phyloP scores from a whole-genome alignment of 2,329 filamentous ascomycete genomes.

The Hypoxylon sp. region DNA sequence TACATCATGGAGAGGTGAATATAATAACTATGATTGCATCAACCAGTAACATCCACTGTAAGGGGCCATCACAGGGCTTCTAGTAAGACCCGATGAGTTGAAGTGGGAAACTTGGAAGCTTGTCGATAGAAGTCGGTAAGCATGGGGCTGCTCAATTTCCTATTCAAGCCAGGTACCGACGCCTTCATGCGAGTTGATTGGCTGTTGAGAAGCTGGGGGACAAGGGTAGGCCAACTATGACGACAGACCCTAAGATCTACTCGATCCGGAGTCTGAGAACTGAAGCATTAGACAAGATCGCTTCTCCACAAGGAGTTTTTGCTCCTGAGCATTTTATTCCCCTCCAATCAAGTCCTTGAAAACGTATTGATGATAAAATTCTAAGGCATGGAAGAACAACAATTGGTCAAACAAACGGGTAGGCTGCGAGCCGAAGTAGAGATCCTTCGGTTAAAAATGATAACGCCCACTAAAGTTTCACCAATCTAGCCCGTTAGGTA shows the following conservation, averaged over 20 bases:
- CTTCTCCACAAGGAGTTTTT: slow-evolving; percentile 19
- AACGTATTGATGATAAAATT: too few species aligned
- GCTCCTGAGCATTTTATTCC: slow-evolving; percentile 10
- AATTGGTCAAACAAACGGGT: too few species aligned
- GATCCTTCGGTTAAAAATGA: too few species aligned
- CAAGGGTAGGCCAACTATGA: slow-evolving; percentile 29
- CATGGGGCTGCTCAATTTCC: slow-evolving; percentile 29
- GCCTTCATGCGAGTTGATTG: slow-evolving; percentile 24
- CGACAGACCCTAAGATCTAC: slow-evolving; percentile 30
- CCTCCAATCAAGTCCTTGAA: too few species aligned
- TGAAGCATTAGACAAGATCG: slow-evolving; percentile 11
- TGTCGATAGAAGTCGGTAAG: slow-evolving; percentile 21
- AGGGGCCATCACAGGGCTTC: slow-evolving; percentile 1
- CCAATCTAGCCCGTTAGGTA: too few species aligned
- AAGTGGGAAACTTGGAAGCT: slow-evolving; percentile 33
- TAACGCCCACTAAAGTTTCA: too few species aligned
- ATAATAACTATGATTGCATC: slow-evolving; percentile 30
- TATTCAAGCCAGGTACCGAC: slow-evolving; percentile 30
- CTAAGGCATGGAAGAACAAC: too few species aligned
- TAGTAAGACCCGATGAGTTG: slow-evolving; percentile 12
- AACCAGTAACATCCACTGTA: slow-evolving; percentile 13
- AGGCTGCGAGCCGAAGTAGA: too few species aligned
- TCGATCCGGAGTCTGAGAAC: slow-evolving; percentile 16
- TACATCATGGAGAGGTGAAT: slow-evolving; percentile 6
- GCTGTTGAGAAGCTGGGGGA: slow-evolving; percentile 10